Evolutionary conservation across 768 basidiomycete species (phyloP).

Genomic region (Leccinum truebloodii): DNA sequence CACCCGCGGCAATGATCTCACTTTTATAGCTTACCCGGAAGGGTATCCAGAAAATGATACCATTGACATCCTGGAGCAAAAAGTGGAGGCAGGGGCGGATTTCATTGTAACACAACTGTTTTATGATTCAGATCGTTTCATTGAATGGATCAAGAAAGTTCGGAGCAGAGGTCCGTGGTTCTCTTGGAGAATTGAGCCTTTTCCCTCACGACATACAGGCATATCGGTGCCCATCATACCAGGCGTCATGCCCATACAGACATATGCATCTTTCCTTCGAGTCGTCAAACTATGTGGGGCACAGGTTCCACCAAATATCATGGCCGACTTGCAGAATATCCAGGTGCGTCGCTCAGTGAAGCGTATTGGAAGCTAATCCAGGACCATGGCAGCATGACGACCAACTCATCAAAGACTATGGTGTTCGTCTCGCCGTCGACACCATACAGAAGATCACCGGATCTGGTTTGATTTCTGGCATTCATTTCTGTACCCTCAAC

Average conservation of each 20-base stretch:
- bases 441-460: constrained; percentile 67
- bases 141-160: constrained; percentile 74
- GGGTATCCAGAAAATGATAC: constrained; percentile 72
- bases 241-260: constrained; percentile 98
- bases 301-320: constrained; percentile 66
- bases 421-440: constrained; percentile 79
- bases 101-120: constrained; percentile 97
- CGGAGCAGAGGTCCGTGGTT: constrained; percentile 61
- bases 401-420: constrained; percentile 90
- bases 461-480: constrained; percentile 62
- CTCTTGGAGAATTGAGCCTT: background rate
- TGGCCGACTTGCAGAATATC: constrained; percentile 70
- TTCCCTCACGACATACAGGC: constrained; percentile 48
- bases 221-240: constrained; percentile 91
- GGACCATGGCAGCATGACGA: constrained; percentile 75
- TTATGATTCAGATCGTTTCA: constrained; percentile 90
- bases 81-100: constrained; percentile 93
- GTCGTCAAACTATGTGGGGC: constrained; percentile 88
- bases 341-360: constrained; percentile 49
- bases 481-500: constrained; percentile 97
- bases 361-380: background rate
- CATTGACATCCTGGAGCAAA: constrained; percentile 73
- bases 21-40: constrained; percentile 78
- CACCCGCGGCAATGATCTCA: background rate
- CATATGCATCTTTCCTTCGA: constrained; percentile 89